These are phyloP conservation scores for Discostella stelligera DNA, from an alignment of 352 stramenopile genomes.

Conservation along the genomic window DNA sequence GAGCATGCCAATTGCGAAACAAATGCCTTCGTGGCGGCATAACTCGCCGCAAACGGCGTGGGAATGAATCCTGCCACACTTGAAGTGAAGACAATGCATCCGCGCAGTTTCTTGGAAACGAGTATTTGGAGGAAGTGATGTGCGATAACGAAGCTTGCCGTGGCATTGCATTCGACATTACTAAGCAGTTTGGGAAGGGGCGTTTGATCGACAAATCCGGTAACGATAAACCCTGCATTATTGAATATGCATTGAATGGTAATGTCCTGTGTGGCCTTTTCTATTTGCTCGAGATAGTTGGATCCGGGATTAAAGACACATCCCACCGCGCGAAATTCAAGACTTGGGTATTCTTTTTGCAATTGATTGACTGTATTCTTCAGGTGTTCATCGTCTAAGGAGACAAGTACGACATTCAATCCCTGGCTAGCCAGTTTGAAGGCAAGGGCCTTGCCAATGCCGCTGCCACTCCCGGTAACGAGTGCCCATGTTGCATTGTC, in stretches of 20 bases:
- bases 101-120: slow-evolving; percentile 70
- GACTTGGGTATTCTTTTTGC: slow-evolving; percentile 71
- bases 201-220: slow-evolving; percentile 87
- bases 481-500: slow-evolving; percentile 85
- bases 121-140: slow-evolving; percentile 86
- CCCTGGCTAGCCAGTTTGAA: slow-evolving; percentile 86
- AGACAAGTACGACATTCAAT: slow-evolving; percentile 87
- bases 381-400: slow-evolving; percentile 85
- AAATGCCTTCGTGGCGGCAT: slow-evolving; percentile 88
- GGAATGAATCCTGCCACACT: slow-evolving; percentile 87
- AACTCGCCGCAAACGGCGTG: slow-evolving; percentile 87
- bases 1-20: slow-evolving; percentile 82
- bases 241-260: slow-evolving; percentile 87
- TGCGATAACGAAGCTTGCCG: slow-evolving; percentile 81
- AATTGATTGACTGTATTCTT: slow-evolving; percentile 84
- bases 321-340: slow-evolving; percentile 83
- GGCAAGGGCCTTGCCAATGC: slow-evolving; percentile 85
- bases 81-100: slow-evolving; percentile 89
- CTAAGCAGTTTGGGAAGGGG: slow-evolving; percentile 83
- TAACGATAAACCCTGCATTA: slow-evolving; percentile 90
- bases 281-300: slow-evolving; percentile 81
- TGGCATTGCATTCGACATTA: slow-evolving; percentile 88
- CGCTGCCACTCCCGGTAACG: slow-evolving; percentile 85
- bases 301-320: slow-evolving; percentile 79
- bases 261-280: slow-evolving; percentile 84